These are phyloP conservation scores for Penicillium canescens DNA, from an alignment of 495 filamentous ascomycete species.

Conservation along the genomic window DNA sequence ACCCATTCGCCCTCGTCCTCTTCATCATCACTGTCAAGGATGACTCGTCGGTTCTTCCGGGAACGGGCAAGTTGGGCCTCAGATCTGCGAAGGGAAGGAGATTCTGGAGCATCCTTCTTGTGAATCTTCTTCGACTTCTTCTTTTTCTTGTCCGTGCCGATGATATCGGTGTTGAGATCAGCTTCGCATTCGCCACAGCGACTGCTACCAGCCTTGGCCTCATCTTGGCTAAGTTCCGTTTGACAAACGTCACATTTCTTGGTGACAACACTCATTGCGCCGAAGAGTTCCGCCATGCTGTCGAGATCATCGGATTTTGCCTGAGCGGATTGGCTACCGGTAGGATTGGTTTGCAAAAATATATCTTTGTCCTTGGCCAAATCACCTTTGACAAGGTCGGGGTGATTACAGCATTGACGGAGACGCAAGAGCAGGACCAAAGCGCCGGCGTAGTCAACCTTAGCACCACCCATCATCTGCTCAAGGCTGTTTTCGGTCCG, in stretches of 20 bases:
- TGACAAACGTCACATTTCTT: slow-evolving; percentile 92
- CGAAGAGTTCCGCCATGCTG: slow-evolving; percentile 80
- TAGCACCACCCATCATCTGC: slow-evolving; percentile 76
- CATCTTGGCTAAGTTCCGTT: slow-evolving; percentile 60
- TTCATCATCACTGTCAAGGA: slow-evolving; percentile 68
- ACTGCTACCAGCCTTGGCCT: slow-evolving; percentile 56
- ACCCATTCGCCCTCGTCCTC: slow-evolving; percentile 77
- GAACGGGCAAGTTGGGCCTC: slow-evolving; percentile 38
- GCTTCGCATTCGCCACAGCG: slow-evolving; percentile 73
- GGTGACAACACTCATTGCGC: slow-evolving; percentile 73
- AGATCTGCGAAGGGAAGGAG: slow-evolving; percentile 16
- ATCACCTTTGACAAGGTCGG: slow-evolving; percentile 78
- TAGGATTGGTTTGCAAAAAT: slow-evolving; percentile 57
- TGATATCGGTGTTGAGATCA: slow-evolving; percentile 56
- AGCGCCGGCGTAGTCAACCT: slow-evolving; percentile 77
- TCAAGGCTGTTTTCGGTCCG: slow-evolving; percentile 84
- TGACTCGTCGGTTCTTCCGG: slow-evolving; percentile 50
- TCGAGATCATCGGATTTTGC: slow-evolving; percentile 66
- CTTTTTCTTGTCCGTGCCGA: slow-evolving; percentile 39
- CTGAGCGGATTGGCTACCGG: slow-evolving; percentile 47
- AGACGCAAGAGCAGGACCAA: slow-evolving; percentile 86
- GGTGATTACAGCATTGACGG: slow-evolving; percentile 93
- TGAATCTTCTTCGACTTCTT: slow-evolving; percentile 43
- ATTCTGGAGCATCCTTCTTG: slow-evolving; percentile 26
- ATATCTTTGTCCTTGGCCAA: slow-evolving; percentile 87